A percentile compares a stretch with the other conserved stretches of the same genome.
phyloP scores from a whole-genome alignment of 352 stramenopile species.

The Globisporangium yorkense region DNA sequence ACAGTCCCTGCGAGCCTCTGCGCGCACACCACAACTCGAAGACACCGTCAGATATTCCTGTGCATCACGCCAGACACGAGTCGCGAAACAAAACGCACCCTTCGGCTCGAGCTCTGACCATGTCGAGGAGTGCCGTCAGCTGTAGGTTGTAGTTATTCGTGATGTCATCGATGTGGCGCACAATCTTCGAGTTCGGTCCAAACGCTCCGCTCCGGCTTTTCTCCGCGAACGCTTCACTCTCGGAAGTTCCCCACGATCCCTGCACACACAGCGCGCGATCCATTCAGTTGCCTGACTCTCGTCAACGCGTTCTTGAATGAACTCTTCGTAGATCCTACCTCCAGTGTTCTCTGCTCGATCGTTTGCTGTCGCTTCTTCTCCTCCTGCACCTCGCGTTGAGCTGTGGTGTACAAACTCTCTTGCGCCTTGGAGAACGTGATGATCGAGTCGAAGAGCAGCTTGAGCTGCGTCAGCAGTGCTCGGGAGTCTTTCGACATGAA shows the following conservation, averaged over 20 bases:
- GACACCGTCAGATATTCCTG: neutral
- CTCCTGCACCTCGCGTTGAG: slow-evolving; percentile 65
- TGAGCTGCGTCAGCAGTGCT: slow-evolving; percentile 69
- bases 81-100: slow-evolving; percentile 23
- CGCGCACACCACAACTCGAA: slow-evolving; percentile 5
- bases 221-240: slow-evolving; percentile 43
- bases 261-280: slow-evolving; percentile 7
- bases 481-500: slow-evolving; percentile 81
- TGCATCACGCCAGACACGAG: neutral
- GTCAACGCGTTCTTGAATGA: too few species aligned
- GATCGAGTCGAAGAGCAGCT: slow-evolving; percentile 76
- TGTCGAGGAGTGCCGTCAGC: slow-evolving; percentile 63
- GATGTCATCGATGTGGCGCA: slow-evolving; percentile 62
- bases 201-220: slow-evolving; percentile 31
- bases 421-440: slow-evolving; percentile 81
- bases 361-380: slow-evolving; percentile 42
- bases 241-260: slow-evolving; percentile 53
- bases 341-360: slow-evolving; percentile 41
- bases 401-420: slow-evolving; percentile 75
- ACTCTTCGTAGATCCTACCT: slow-evolving; percentile 17
- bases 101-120: slow-evolving; percentile 51
- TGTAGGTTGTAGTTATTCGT: slow-evolving; percentile 54
- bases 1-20: slow-evolving; percentile 71
- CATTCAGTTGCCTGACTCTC: neutral
- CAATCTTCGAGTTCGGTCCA: slow-evolving; percentile 37